Conservation (phyloP, 129 eudicot genomes). For the Deinandra increscens region DNA sequence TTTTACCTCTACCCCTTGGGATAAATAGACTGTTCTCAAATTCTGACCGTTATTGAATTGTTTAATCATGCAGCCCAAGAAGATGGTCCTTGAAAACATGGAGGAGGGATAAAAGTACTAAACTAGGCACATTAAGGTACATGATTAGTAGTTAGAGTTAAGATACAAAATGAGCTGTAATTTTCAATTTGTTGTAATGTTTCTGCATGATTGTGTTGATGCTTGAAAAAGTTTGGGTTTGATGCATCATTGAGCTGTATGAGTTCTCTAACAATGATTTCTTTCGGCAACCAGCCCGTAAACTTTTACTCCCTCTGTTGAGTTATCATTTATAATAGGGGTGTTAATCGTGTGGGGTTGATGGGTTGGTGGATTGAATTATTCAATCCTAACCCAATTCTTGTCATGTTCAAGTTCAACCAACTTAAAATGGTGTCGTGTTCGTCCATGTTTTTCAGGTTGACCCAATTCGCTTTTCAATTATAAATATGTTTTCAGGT, state of each 20-base stretch:
- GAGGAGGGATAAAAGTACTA: constrained; percentile 18
- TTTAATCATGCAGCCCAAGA: constrained; percentile 58
- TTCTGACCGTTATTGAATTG: constrained; percentile 2
- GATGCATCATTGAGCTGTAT: constrained; percentile 23
- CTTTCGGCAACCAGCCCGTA: not conserved
- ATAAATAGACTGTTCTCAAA: not conserved
- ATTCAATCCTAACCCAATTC: too few species aligned
- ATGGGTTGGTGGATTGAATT: too few species aligned
- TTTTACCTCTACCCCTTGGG: too few species aligned
- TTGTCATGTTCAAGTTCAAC: too few species aligned
- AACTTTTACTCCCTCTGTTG: not conserved
- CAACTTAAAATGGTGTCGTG: too few species aligned
- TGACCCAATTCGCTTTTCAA: too few species aligned
- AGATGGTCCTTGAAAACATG: constrained; percentile 45
- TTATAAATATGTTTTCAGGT: too few species aligned
- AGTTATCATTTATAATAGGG: not conserved
- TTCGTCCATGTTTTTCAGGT: too few species aligned
- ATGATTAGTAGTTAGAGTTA: constrained; percentile 24
- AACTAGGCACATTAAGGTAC: constrained; percentile 21
- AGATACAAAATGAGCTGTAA: constrained; percentile 23
- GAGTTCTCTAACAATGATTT: not conserved
- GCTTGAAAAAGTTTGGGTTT: constrained; percentile 20
- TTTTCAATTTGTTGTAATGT: constrained; percentile 16
- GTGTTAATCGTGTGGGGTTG: too few species aligned
- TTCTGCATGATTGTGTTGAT: constrained; percentile 23